Base-by-base conservation (phyloP, 2,329 filamentous ascomycete genomes). In the Torrubiella hemipterigena region DNA sequence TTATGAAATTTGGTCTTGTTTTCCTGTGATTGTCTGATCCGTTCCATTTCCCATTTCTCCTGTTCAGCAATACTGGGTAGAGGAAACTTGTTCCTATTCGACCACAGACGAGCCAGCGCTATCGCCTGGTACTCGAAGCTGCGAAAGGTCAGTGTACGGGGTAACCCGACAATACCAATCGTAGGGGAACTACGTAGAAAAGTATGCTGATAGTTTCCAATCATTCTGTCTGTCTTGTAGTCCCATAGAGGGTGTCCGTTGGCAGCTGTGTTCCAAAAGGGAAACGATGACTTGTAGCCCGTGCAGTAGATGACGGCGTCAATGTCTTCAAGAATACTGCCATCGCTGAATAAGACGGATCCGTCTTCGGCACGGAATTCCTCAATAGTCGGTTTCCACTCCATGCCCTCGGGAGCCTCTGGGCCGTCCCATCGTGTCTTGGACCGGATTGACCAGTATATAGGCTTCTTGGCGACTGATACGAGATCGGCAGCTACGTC, bases 81-180 rank as follows among this genome's bases (percentile, higher is more conserved):
- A 3, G 50, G 29, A 1, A 40, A 34, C 0, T 53, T 41, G 18
- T 61, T 57, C 11, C 67, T 50, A 0, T 52, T 52, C 0, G 65
- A 49, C 40, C 61, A 69, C 0, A 69, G 40, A 3, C 68, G 52
- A 4, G 68, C 66, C 1, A 72, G 46, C 2, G 67, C 65, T 24
- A 71, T 51, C 2, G 65, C 67, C 43, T 72, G 68, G 37, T 72
- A 72, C 43, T 72, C 68, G 37, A 71, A 71, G 21, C 61, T 64
- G 6, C 67, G 48, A 34, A 71, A 72, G 0, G 33, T 35, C 18
- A 35, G 13, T 7, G 33, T 31, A 17, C 16, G 27, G n/a, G 33
- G 29, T 8, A 35, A 35, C 4, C 33, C 33, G 3, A 35, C 33
- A 7, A 16, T 17, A 0, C 55, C 70, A 0, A 76, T 47, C 0